Conservation (phyloP, 768 basidiomycete species). For the Rhodotorula graminis region DNA sequence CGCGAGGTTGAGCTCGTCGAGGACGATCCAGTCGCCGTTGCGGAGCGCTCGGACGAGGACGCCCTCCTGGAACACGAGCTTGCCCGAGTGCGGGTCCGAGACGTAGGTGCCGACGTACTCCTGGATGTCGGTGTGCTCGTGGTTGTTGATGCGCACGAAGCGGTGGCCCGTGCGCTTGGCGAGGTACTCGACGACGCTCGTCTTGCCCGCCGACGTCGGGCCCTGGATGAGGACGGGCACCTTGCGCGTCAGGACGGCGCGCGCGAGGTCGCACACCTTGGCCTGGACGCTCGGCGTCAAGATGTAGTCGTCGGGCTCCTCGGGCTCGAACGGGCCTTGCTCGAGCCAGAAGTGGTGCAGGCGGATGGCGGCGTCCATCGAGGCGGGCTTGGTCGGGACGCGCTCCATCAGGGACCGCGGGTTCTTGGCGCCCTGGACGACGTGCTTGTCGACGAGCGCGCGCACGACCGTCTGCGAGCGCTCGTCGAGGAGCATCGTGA, state of each 20-base stretch:
- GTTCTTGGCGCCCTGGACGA: constrained; percentile 75
- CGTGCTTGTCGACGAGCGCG: constrained; percentile 65
- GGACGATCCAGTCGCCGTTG: constrained; percentile 91
- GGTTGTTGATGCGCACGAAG: constrained; percentile 98
- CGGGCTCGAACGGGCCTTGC: constrained; percentile 63
- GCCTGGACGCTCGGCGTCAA: constrained; percentile 90
- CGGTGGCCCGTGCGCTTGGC: constrained; percentile 87
- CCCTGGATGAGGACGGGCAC: constrained; percentile 97
- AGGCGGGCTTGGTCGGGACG: constrained; percentile 37
- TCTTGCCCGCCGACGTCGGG: constrained; percentile 95
- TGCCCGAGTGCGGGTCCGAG: constrained; percentile 86
- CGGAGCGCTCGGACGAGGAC: constrained; percentile 86
- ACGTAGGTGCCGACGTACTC: constrained; percentile 97
- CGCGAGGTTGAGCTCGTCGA: constrained; percentile 94
- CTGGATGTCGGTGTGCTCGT: constrained; percentile 98
- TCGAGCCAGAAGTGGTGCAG: constrained; percentile 89
- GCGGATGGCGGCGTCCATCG: constrained; percentile 53
- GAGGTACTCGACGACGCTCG: constrained; percentile 91
- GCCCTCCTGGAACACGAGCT: constrained; percentile 89
- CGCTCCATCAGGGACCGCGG: constrained; percentile 66
- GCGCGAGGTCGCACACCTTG: constrained; percentile 89
- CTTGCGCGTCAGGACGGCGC: constrained; percentile 77
- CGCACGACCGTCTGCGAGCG: constrained; percentile 65
- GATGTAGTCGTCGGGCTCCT: constrained; percentile 68
- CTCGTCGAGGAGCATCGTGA: constrained; percentile 85